A percentile compares a stretch with the other conserved stretches of the same genome.
Conservation (phyloP, 2,329 filamentous ascomycete species). For the Diaporthe velutina region DNA sequence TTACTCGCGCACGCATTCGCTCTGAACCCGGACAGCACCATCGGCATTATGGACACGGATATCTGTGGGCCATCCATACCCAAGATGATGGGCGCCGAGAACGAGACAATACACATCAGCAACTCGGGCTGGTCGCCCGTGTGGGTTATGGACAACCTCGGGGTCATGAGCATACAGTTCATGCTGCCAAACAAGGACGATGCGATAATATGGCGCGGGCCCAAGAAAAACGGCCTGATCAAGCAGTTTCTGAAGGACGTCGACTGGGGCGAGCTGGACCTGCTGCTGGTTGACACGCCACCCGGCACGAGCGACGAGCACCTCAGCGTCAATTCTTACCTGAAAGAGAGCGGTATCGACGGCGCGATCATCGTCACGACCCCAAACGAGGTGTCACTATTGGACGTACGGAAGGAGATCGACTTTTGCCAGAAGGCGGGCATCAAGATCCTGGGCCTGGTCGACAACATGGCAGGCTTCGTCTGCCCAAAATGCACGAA, state of each 20-base stretch:
- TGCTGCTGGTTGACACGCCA: conserved; percentile 93
- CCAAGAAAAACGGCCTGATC: conserved; percentile 98
- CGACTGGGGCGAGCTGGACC: conserved; percentile 96
- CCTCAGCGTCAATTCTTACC: conserved; percentile 89
- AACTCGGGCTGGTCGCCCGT: conserved; percentile 93
- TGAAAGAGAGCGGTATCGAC: conserved; percentile 92
- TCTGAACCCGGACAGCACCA: conserved; percentile 79
- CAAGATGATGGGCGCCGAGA: conserved; percentile 98
- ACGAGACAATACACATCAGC: conserved; percentile 92
- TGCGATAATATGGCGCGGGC: conserved; percentile 96
- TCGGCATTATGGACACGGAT: conserved; percentile 98
- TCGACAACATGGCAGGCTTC: conserved; percentile 98
- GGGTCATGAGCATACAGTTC: conserved; percentile 98
- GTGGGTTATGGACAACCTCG: conserved; percentile 94
- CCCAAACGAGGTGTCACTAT: conserved; percentile 90
- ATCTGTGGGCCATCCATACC: conserved; percentile 97
- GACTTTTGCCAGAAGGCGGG: conserved; percentile 97
- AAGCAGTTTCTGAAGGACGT: conserved; percentile 99
- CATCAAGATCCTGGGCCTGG: conserved; percentile 87
- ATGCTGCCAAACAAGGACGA: conserved; percentile 96
- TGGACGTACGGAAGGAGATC: conserved; percentile 97
- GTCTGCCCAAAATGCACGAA: conserved; percentile 94
- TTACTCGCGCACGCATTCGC: conserved; percentile 93
- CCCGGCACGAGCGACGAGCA: conserved; percentile 97
- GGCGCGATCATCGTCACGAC: conserved; percentile 95